These are phyloP conservation scores for Delonix regia DNA, from an alignment of 306 rosid species.

Conservation along the genomic window DNA sequence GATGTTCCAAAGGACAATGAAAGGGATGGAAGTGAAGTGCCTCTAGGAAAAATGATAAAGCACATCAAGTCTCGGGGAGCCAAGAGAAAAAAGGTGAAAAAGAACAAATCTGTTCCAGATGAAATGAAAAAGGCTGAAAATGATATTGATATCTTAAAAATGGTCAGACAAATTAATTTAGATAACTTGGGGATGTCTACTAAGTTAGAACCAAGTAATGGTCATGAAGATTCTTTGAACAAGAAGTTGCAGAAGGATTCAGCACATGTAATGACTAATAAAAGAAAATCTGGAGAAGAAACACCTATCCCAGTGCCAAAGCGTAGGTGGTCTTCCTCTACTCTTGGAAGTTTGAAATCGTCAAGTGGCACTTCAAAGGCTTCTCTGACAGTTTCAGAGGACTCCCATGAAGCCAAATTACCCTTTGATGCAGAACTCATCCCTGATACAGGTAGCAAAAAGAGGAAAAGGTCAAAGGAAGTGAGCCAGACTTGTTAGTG, in stretches of 20 bases:
- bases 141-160: constrained; percentile 73
- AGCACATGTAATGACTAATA: constrained; percentile 47
- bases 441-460: constrained; percentile 44
- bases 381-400: constrained; percentile 45
- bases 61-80: constrained; percentile 63
- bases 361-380: constrained; percentile 57
- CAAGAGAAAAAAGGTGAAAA: constrained; percentile 68
- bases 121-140: constrained; percentile 62
- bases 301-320: constrained; percentile 67
- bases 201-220: constrained; percentile 81
- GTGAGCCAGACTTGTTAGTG: constrained; percentile 48
- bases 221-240: constrained; percentile 61
- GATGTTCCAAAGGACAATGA: constrained; percentile 61
- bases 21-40: constrained; percentile 71
- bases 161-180: constrained; percentile 91
- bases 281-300: constrained; percentile 62
- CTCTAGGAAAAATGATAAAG: constrained; percentile 84
- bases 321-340: constrained; percentile 60
- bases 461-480: constrained; percentile 52
- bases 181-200: constrained; percentile 65
- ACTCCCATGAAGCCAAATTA: constrained; percentile 42
- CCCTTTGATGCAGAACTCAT: constrained; percentile 36
- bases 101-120: constrained; percentile 50
- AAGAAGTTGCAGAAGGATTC: constrained; percentile 54
- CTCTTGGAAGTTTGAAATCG: constrained; percentile 49